Base-by-base conservation (phyloP, 1,284 basidiomycete species). In the Ceraceosorus bombacis region DNA sequence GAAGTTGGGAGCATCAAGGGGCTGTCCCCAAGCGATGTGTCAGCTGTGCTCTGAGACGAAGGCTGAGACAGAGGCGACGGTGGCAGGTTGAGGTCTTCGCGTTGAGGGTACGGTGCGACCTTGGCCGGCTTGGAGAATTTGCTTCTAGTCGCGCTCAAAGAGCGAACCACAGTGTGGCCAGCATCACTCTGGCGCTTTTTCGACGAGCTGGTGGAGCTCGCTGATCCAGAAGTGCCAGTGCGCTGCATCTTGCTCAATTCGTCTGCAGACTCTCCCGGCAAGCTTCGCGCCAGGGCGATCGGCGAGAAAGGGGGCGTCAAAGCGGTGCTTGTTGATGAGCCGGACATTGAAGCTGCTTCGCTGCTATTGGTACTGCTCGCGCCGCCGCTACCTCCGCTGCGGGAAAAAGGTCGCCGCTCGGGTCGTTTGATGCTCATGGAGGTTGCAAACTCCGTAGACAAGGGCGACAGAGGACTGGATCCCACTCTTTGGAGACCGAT, bases 11-110 rank as follows among this genome's bases (percentile, higher is more conserved):
- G 91, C 81, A 53, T 92, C 86, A 76, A 93, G 85, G 0, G 87
- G 87, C 6, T 89, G 84, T 5, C 88, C 82, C 27, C 90, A 81
- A 1, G 88, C 87, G 78, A 92, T 92, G 61, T 93, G 88, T 9
- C 88, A 83, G 73, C 92, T 92, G 90, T 92, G 91, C 73, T 90
- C 85, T 12, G 90, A 87, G 81, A 27, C 27, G 27, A 27, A 27
- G 27, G 27, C 27, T 27, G 27, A 27, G 27, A 27, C 27, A 27
- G 27, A 27, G 27, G 27, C 27, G 27, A 27, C 27, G 27, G 27
- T 27, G 27, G 27, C 27, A 27, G 27, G 27, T 27, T 27, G 78
- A 49, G 10, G 10, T 46, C 43, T 10, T 46, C 43, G 43, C 43
- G 43, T 15, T 10, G 43, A 5, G 64, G 62, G 41, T 68, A 68